A percentile compares a stretch with the other conserved stretches of the same genome.
Conservation (phyloP, 495 filamentous ascomycete species). For the Neohortaea acidophila region DNA sequence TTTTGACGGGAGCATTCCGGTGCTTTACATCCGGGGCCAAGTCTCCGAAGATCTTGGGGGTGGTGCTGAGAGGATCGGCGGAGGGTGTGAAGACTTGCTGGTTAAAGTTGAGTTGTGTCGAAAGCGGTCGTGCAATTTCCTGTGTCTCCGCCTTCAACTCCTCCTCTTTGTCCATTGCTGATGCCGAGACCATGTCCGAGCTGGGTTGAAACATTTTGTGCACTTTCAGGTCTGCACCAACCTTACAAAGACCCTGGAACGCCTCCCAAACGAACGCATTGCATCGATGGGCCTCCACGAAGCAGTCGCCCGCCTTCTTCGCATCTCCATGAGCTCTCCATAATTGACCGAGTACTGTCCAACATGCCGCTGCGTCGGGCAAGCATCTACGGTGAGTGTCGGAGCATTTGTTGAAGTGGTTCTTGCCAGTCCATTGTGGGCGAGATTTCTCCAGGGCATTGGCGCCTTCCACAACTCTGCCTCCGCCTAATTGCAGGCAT, state of each 20-base stretch:
- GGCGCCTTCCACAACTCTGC: slow-evolving; percentile 55
- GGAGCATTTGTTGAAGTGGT: slow-evolving; percentile 43
- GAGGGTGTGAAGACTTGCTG: slow-evolving; percentile 24
- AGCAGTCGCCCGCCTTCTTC: slow-evolving; percentile 65
- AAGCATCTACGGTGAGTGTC: slow-evolving; percentile 38
- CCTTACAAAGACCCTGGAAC: slow-evolving; percentile 62
- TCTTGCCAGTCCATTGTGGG: slow-evolving; percentile 6
- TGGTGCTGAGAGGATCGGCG: slow-evolving; percentile 25
- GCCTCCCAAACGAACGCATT: slow-evolving; percentile 99
- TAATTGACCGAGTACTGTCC: slow-evolving; percentile 72
- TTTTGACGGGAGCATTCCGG: slow-evolving; percentile 1
- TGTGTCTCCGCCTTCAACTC: slow-evolving; percentile 10
- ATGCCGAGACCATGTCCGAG: slow-evolving; percentile 39
- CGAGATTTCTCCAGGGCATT: slow-evolving; percentile 38
- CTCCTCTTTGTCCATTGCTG: slow-evolving; percentile 2
- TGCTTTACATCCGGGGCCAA: not conserved
- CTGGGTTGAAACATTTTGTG: slow-evolving; percentile 74
- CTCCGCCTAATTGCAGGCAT: slow-evolving; percentile 49
- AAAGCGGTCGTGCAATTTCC: not conserved
- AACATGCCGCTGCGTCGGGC: slow-evolving; percentile 70
- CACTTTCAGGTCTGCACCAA: slow-evolving; percentile 35
- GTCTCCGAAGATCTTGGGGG: not conserved
- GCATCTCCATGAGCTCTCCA: slow-evolving; percentile 67
- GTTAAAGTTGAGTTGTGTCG: slow-evolving; percentile 11
- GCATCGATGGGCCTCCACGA: slow-evolving; percentile 70